Evolutionary conservation across 495 filamentous ascomycete genomes (phyloP), one percentile per base, ranked within the genome.

Genomic region (Pyronema domesticum): DNA sequence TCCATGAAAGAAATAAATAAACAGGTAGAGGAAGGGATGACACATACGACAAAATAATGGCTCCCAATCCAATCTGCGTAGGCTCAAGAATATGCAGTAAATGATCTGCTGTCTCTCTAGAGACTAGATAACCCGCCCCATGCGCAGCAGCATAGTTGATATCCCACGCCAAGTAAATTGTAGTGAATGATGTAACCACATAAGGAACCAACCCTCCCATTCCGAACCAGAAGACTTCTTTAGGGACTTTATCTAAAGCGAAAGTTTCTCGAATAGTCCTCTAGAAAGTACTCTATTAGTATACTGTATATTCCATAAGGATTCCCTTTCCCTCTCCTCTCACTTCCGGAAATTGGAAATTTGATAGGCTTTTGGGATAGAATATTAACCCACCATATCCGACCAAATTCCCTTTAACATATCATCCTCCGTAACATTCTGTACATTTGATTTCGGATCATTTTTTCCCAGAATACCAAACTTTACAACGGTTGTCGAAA

Each of bases 141-240:
- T 30, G 23, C 39, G 67, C 56, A 55, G 71, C 69, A 11, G 79
- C 72, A 58, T 80, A 75, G 68, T 83, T 81, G 68, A 93, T 75
- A 66, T 86, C 79, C 74, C 78, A 94, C 11, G 86, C 79, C 48
- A 94, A 80, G 66, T 79, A 88, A 55, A 94, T 76, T n/a, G 93
- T 95, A 37, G 83, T 76, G 13, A 89, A 58, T 1, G 89, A 94
- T 10, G 91, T 96, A 37, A 76, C 86, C 10, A 93, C 68, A 72
- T 98, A 98, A 4, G 91, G 91, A 10, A 96, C 57, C 3, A 94
- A 83, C 66, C 91, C 91, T 10, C 87, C 86, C 61, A 93, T 75
- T 46, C 91, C 93, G 56, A 98, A 75, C 61, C 73, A 74, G 54
- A 86, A 80, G 42, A 88, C 78, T 64, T 95, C 82, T 66, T 73